Evolutionary conservation across 2,329 filamentous ascomycete species (phyloP), one percentile per base, ranked within the genome.

Genomic region (Plenodomus lindquistii): DNA sequence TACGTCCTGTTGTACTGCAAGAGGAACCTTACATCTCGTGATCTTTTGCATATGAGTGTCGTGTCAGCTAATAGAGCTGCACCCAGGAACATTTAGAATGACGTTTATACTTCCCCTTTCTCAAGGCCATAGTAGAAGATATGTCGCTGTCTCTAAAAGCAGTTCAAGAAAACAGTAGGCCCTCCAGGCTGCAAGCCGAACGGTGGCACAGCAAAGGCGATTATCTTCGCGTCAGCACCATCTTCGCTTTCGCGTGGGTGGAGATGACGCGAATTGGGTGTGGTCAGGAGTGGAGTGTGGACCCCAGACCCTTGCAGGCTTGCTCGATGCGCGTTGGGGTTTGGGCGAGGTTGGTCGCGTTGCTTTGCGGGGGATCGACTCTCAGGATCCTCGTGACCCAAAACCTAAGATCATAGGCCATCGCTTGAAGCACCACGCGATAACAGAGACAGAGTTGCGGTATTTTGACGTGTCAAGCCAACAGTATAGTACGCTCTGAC

Each of bases 331-430:
- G 4, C 27, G 27, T 31, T 13, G 11, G 9, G 10, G 9, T 4
- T 15, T 11, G 27, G 27, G 27, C 27, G 15, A 31, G 9, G 46
- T 34, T 57, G 46, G 45, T 59, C 45, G 41, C 54, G 57, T 48
- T 19, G 39, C 36, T 44, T 45, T 66, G 61, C 60, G 56, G 62
- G 62, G 62, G 56, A 68, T 60, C 62, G 59, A 45, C 59, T 64
- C 45, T 54, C 34, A 41, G 18, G 37, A 39, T 36, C 31, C 17
- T 29, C 21, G 13, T 8, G 41, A 7, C 37, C 35, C 29, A 17
- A 20, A 27, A 24, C 29, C n/a, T 11, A 11, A 24, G 31, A 42
- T 22, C 19, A 8, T n/a, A 17, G 13, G 19, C 18, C 34, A 47
- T 11, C 4, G 11, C 10, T 11, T 3, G 15, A 15, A 11, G 16